Conservation (phyloP, 306 rosid genomes). For the Cucurbita pepo region DNA sequence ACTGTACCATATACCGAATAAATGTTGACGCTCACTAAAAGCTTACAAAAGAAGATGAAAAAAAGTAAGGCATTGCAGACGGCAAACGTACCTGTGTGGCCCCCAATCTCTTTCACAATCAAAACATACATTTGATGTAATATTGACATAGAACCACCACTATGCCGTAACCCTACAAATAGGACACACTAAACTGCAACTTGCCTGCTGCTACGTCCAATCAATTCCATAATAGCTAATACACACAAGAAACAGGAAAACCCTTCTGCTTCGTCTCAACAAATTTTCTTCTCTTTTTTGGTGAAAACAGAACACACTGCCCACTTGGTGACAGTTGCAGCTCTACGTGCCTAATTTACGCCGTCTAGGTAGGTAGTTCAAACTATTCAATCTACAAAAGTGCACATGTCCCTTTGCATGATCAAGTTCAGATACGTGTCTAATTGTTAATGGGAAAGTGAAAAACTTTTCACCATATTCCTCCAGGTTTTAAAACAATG, state of each 20-base stretch:
- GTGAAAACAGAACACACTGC: not conserved
- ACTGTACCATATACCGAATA: slow-evolving; percentile 1
- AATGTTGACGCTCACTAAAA: slow-evolving; percentile 1
- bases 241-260: not conserved
- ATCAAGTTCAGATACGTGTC: not conserved
- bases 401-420: not conserved
- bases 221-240: not conserved
- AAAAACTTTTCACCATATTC: not conserved
- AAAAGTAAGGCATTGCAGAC: not conserved
- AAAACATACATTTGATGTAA: not conserved
- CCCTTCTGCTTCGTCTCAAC: not conserved
- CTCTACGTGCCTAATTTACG: not conserved
- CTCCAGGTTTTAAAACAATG: too few relatives aligned
- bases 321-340: not conserved
- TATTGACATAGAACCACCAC: not conserved
- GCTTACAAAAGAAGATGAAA: slow-evolving; percentile 1
- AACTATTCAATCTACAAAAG: not conserved
- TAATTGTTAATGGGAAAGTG: not conserved
- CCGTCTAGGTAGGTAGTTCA: not conserved
- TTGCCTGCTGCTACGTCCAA: not conserved
- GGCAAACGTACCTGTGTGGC: not conserved
- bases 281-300: not conserved
- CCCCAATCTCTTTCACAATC: not conserved
- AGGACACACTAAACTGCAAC: not conserved
- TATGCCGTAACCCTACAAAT: not conserved